Evolutionary conservation across 352 stramenopile species (phyloP).

Genomic region (Hyaloperonospora brassicae): DNA sequence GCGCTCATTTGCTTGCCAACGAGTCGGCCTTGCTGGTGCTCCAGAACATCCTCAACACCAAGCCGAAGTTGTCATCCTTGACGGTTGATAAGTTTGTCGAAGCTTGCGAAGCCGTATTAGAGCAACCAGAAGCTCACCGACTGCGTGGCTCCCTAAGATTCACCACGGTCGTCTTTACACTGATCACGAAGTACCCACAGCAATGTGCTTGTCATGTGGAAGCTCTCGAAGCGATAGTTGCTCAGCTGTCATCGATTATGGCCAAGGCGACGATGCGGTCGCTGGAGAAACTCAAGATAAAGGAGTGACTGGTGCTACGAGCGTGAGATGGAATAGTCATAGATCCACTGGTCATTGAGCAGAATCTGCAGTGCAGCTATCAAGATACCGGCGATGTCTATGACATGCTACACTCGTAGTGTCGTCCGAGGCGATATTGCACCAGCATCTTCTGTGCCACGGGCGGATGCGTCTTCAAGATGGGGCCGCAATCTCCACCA

Average conservation of each 20-base stretch:
- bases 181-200: constrained; percentile 53
- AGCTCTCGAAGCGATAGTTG: constrained; percentile 36
- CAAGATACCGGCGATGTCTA: too few relatives aligned
- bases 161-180: constrained; percentile 52
- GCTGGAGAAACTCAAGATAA: constrained; percentile 54
- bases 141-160: constrained; percentile 49
- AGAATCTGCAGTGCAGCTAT: background rate
- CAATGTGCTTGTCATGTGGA: constrained; percentile 40
- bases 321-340: background rate
- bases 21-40: constrained; percentile 62
- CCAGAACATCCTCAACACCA: constrained; percentile 62
- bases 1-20: constrained; percentile 44
- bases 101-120: constrained; percentile 35
- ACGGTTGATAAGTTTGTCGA: constrained; percentile 45
- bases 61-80: constrained; percentile 33
- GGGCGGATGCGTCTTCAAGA: constrained; percentile 49
- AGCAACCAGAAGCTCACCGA: constrained; percentile 24
- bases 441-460: constrained; percentile 34
- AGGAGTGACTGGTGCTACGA: constrained; percentile 11
- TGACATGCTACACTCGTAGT: constrained; percentile 46
- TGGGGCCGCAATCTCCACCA: constrained; percentile 43
- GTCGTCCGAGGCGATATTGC: constrained; percentile 56
- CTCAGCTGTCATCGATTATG: constrained; percentile 47
- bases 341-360: background rate
- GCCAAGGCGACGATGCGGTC: constrained; percentile 55